phyloP scores from a whole-genome alignment of 2,329 filamentous ascomycete species.

The Colletotrichum plurivorum region DNA sequence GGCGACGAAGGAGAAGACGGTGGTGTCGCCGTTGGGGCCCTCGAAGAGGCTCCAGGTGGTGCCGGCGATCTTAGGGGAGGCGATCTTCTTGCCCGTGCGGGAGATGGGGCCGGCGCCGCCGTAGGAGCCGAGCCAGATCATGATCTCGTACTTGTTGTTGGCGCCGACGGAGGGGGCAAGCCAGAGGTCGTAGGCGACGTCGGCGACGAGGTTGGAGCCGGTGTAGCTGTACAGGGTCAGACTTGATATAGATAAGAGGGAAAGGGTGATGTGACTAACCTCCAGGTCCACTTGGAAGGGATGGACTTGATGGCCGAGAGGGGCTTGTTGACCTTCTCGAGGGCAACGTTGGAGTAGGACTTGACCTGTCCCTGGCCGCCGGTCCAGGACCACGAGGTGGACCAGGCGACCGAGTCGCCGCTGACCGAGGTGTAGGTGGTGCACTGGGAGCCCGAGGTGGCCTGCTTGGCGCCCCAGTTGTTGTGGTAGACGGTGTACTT shows the following conservation, averaged over 20 bases:
- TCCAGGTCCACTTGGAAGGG: constrained; percentile 53
- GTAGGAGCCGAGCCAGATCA: constrained; percentile 44
- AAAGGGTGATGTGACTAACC: constrained; percentile 32
- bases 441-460: constrained; percentile 55
- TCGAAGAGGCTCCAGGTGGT: constrained; percentile 68
- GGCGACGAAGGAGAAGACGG: constrained; percentile 68
- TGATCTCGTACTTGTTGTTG: constrained; percentile 60
- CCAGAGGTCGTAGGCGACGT: constrained; percentile 74
- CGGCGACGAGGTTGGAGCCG: constrained; percentile 62
- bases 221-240: constrained; percentile 52
- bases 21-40: constrained; percentile 69
- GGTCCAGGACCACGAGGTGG: constrained; percentile 57
- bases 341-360: constrained; percentile 60
- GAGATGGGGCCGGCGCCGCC: constrained; percentile 50
- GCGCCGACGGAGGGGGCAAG: constrained; percentile 60
- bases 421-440: constrained; percentile 54
- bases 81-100: constrained; percentile 64
- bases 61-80: constrained; percentile 67
- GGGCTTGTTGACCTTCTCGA: constrained; percentile 52
- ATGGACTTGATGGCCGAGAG: constrained; percentile 54
- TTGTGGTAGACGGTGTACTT: constrained; percentile 67
- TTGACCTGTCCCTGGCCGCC: constrained; percentile 57
- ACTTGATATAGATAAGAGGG: not conserved
- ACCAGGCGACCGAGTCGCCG: constrained; percentile 55
- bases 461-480: constrained; percentile 61